These are phyloP conservation scores for Puccinia hordei DNA, from an alignment of 1,284 basidiomycete species.

Conservation along the genomic window DNA sequence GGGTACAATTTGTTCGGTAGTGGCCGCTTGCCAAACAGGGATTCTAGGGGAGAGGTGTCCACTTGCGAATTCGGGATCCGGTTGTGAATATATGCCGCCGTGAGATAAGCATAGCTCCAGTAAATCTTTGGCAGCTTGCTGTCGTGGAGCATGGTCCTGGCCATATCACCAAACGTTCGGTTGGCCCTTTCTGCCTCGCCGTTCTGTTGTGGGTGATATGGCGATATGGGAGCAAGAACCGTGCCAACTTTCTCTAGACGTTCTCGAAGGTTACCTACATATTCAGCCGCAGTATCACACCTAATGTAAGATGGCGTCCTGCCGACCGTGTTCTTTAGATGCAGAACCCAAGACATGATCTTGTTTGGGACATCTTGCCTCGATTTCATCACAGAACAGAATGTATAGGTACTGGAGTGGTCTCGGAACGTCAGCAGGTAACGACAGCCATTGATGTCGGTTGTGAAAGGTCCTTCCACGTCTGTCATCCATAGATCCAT, in stretches of 20 bases:
- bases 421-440: too few relatives aligned
- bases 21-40: not conserved
- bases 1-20: not conserved
- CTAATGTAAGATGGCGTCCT: not conserved
- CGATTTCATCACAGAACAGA: too few relatives aligned
- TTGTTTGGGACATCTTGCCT: not conserved
- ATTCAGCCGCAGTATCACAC: conserved; percentile 1
- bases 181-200: conserved; percentile 8
- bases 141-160: conserved; percentile 6
- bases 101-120: conserved; percentile 3
- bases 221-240: not conserved
- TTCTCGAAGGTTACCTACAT: not conserved
- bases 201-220: conserved; percentile 3
- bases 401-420: too few relatives aligned
- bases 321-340: conserved; percentile 12
- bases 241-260: not conserved
- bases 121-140: not conserved
- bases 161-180: conserved; percentile 2
- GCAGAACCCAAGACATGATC: not conserved
- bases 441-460: too few relatives aligned
- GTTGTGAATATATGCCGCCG: not conserved
- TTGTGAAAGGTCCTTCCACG: too few relatives aligned
- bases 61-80: not conserved
- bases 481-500: too few relatives aligned
- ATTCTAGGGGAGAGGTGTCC: not conserved